Conservation (phyloP, 1,284 basidiomycete species). For the Rhodotorula sp. region DNA sequence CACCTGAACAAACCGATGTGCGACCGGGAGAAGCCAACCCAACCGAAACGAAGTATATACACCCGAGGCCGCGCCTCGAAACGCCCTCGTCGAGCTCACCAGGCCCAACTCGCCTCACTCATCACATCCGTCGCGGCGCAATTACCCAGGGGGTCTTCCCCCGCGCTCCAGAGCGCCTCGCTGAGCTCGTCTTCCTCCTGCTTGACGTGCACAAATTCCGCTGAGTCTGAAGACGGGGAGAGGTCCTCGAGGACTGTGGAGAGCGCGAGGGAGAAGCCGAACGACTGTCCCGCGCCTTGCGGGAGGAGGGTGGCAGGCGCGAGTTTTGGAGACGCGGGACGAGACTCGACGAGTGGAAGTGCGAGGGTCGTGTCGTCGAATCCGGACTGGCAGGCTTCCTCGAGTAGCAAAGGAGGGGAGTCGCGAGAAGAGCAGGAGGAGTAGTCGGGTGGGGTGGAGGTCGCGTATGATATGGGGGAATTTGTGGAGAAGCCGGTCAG, state of each 20-base stretch:
- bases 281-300: background rate
- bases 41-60: no score
- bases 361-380: slow-evolving; percentile 5
- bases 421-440: background rate
- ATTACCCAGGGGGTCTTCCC: slow-evolving; percentile 9
- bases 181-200: slow-evolving; percentile 4
- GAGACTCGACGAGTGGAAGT: background rate
- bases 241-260: background rate
- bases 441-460: background rate
- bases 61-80: no score
- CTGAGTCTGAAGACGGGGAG: no score
- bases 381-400: background rate
- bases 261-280: background rate
- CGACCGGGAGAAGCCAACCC: no score
- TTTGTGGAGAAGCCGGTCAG: background rate
- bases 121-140: slow-evolving; percentile 10
- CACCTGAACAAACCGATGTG: no score
- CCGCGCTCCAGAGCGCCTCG: slow-evolving; percentile 8
- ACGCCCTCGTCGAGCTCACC: background rate
- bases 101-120: slow-evolving; percentile 23
- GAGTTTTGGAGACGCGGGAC: background rate
- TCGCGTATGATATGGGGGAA: background rate
- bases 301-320: no score
- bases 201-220: no score
- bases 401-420: background rate